Conservation (phyloP, 78 protist species). For the Cyanophora paradoxa region DNA sequence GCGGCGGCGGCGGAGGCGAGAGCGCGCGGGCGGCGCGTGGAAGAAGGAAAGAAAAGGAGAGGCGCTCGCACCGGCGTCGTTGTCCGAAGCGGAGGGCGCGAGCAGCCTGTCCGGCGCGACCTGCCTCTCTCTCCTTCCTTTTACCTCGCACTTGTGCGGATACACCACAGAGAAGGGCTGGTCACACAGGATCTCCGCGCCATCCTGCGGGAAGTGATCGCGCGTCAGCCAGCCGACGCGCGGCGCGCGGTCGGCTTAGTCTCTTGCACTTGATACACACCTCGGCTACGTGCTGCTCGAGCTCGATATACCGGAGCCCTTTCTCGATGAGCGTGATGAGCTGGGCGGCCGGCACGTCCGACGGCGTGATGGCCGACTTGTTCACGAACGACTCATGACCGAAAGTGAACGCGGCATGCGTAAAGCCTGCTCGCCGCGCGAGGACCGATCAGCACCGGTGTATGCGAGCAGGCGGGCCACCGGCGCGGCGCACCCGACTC, state of each 20-base stretch:
- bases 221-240: not conserved
- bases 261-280: too few species aligned
- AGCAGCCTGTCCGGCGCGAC: too few species aligned
- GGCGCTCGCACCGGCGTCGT: too few species aligned
- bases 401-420: slow-evolving; percentile 87
- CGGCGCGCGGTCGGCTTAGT: too few species aligned
- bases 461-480: not conserved
- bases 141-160: too few species aligned
- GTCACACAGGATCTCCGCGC: not conserved
- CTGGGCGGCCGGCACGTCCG: slow-evolving; percentile 78
- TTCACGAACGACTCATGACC: slow-evolving; percentile 60
- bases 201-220: not conserved
- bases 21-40: not conserved
- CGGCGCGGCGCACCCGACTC: slow-evolving; percentile 69
- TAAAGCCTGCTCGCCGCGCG: slow-evolving; percentile 59
- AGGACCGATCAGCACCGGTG: not conserved
- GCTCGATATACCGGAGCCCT: slow-evolving; percentile 86
- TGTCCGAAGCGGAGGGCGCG: too few species aligned
- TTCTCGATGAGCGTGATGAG: slow-evolving; percentile 79
- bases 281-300: slow-evolving; percentile 69
- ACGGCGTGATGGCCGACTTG: slow-evolving; percentile 43
- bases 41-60: not conserved
- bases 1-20: not conserved
- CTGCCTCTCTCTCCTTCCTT: too few species aligned
- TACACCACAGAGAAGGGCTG: too few species aligned